Evolutionary conservation across 768 basidiomycete genomes (phyloP), one percentile per base, ranked within the genome.

Genomic region (Lactifluus hygrophoroides): DNA sequence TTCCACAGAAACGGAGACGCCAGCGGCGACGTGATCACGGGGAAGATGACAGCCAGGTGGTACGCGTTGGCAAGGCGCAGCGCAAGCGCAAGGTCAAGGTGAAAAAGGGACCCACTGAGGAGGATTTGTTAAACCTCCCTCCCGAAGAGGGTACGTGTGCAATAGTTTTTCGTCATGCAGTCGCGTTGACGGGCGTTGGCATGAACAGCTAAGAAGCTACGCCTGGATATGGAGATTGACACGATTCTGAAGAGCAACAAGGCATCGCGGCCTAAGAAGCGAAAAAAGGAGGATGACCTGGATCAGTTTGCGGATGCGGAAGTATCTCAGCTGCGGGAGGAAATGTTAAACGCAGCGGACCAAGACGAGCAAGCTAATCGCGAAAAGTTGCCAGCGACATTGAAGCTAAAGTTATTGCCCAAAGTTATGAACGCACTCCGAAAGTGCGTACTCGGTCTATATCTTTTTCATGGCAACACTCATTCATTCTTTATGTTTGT

Each of bases 381-480:
- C 50, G 84, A 86, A 34, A 90, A 88, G 65, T 67, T 83, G 11
- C 94, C 94, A 0, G 96, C 94, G 11, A 81, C 83, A 11, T 77
- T 83, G 42, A 99, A 99, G 72, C 80, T 97, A 32, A 81, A 77
- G 54, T 76, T 94, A 67, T 77, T 99, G 28, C 83, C 85, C n/a
- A 85, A 90, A 64, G 95, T 95, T 25, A 88, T 96, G 83, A 88
- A 90, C 13, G 85, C 90, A 3, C 77, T 99, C 56, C 87, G 93
- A 72, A 97, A 94, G 95, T 95, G 67, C 54, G 86, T 74, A 3
- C 23, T 21, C 44, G 13, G 19, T 35, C 5, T 16, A 42, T 16
- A 10, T 32, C 27, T 14, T 1, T 28, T n/a, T n/a, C n/a, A 43
- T 6, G 38, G 13, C 19, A 10, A 27, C n/a, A 28, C 28, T 34